Percentiles rank a stretch among this genome's conserved stretches.
These are phyloP conservation scores for Groenewaldozyma auringiensis DNA, from an alignment of 1,139 yeast species.

Conservation along the genomic window DNA sequence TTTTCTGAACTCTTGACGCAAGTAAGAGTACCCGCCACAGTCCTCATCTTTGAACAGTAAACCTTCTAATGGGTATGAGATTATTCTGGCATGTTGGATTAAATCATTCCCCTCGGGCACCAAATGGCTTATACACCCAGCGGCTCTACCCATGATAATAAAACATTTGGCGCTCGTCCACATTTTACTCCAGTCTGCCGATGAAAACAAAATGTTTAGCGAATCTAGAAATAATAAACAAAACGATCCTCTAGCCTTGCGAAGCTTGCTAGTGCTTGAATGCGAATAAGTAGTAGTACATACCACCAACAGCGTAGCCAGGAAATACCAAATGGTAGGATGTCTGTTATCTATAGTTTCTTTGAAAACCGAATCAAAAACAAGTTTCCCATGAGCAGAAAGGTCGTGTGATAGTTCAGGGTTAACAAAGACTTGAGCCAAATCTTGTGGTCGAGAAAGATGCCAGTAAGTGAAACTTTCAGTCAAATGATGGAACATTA, in stretches of 20 bases:
- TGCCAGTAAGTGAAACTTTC: conserved; percentile 46
- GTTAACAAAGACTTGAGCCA: conserved; percentile 12
- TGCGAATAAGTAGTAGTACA: conserved; percentile 22
- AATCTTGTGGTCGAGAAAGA: conserved; percentile 44
- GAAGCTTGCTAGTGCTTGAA: background rate
- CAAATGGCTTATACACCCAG: background rate
- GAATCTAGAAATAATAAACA: conserved; percentile 8
- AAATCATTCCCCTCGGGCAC: background rate
- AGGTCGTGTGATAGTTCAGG: background rate
- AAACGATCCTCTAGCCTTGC: background rate
- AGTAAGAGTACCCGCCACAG: background rate
- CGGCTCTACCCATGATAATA: background rate
- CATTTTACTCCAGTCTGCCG: background rate
- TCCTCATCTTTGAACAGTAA: background rate
- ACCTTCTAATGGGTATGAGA: background rate
- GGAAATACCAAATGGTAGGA: conserved; percentile 23
- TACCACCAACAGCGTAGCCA: conserved; percentile 29
- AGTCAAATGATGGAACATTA: conserved; percentile 45
- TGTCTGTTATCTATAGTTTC: conserved; percentile 18
- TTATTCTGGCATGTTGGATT: background rate
- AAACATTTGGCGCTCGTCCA: background rate
- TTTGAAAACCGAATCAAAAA: conserved; percentile 22
- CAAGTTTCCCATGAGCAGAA: conserved; percentile 13
- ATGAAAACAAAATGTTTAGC: conserved; percentile 7
- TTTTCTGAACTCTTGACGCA: background rate